phyloP scores from a whole-genome alignment of 2,329 filamentous ascomycete genomes.

The Thelonectria discophora region DNA sequence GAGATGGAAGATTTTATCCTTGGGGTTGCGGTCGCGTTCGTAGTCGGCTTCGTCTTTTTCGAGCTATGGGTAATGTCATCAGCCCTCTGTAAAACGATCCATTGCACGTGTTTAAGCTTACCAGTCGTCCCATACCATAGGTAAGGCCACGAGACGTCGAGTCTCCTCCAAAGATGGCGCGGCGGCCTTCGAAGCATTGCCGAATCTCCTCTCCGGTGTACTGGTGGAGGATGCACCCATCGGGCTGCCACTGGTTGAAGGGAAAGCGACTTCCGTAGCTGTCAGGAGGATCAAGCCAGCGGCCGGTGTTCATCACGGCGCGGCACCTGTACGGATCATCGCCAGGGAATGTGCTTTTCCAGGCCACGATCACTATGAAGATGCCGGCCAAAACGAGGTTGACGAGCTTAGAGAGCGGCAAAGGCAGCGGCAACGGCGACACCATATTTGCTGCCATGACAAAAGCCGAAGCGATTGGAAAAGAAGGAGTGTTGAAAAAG shows the following conservation, averaged over 20 bases:
- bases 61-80: background rate
- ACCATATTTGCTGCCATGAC: background rate
- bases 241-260: conserved; percentile 64
- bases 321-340: conserved; percentile 62
- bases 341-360: conserved; percentile 8
- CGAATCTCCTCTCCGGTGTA: conserved; percentile 60
- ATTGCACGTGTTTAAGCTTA: background rate
- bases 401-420: background rate
- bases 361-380: conserved; percentile 1
- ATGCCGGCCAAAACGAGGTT: background rate
- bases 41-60: conserved; percentile 1
- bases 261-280: conserved; percentile 38
- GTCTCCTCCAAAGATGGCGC: conserved; percentile 65
- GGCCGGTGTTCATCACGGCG: conserved; percentile 58
- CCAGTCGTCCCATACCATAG: conserved; percentile 45
- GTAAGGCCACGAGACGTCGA: conserved; percentile 66
- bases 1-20: background rate
- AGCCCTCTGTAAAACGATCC: background rate
- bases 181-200: conserved; percentile 59
- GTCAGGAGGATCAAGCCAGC: conserved; percentile 54
- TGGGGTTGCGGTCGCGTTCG: background rate
- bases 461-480: background rate
- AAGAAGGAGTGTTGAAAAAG: background rate
- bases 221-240: conserved; percentile 64
- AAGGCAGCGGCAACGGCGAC: background rate